These are phyloP conservation scores for Tricharina praecox DNA, from an alignment of 495 filamentous ascomycete species.

Conservation along the genomic window DNA sequence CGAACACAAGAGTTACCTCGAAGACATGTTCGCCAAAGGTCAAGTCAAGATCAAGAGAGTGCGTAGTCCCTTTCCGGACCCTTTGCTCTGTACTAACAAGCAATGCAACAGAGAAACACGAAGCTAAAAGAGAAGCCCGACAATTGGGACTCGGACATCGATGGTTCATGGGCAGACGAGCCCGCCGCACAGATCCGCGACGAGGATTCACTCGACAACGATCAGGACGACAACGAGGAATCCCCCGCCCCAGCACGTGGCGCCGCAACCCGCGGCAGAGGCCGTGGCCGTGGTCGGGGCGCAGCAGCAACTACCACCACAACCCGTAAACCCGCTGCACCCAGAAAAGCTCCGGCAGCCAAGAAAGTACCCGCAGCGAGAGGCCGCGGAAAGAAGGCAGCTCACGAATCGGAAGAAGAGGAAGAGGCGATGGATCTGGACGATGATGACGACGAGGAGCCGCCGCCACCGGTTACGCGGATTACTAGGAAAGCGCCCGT, in stretches of 20 bases:
- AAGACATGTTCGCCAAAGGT: conserved; percentile 54
- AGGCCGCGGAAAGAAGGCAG: conserved; percentile 34
- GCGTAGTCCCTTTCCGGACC: no score
- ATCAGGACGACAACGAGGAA: conserved; percentile 22
- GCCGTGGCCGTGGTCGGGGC: conserved; percentile 36
- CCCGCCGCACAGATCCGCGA: conserved; percentile 45
- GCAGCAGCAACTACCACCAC: conserved; percentile 27
- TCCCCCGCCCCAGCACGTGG: conserved; percentile 14
- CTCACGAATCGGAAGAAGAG: conserved; percentile 40
- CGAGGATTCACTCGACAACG: conserved; percentile 33
- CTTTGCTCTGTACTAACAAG: no score
- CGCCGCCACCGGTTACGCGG: conserved; percentile 32
- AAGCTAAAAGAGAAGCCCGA: conserved; percentile 63
- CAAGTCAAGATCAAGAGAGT: conserved; percentile 38
- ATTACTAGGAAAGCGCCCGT: conserved; percentile 26
- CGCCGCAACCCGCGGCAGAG: conserved; percentile 30
- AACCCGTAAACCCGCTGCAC: conserved; percentile 30
- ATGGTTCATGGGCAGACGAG: conserved; percentile 72
- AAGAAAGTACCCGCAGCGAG: conserved; percentile 32
- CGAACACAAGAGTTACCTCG: conserved; percentile 48
- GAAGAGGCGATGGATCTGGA: conserved; percentile 27
- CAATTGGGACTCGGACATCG: conserved; percentile 68
- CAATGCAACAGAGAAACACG: conserved; percentile 36
- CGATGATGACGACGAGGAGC: conserved; percentile 44
- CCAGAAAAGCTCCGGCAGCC: conserved; percentile 29